Conservation (phyloP, 1,284 basidiomycete species). For the Sanghuangporus sanghuang region DNA sequence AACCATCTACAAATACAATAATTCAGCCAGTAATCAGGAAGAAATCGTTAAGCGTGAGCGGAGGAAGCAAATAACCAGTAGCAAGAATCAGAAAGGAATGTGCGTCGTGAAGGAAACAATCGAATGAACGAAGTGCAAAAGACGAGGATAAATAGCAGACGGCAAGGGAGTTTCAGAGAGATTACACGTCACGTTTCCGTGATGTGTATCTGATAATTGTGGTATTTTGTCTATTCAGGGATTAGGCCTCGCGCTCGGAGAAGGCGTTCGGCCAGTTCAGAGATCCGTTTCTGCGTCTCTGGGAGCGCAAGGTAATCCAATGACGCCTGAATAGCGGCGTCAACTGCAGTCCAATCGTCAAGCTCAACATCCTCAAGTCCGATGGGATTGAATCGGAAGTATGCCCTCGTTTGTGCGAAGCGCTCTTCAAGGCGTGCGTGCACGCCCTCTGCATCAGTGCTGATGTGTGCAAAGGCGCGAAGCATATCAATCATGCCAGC, state of each 20-base stretch:
- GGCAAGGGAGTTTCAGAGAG: neutral
- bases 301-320: constrained; percentile 8
- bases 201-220: neutral
- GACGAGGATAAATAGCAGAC: neutral
- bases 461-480: constrained; percentile 13
- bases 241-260: constrained; percentile 2
- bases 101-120: neutral
- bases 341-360: constrained; percentile 14
- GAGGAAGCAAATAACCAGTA: neutral
- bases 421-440: constrained; percentile 13
- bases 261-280: constrained; percentile 7
- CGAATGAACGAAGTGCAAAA: neutral
- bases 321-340: constrained; percentile 6
- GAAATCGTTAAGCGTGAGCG: neutral
- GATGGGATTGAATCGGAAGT: constrained; percentile 15
- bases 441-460: constrained; percentile 13
- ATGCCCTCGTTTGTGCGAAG: constrained; percentile 9
- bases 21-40: neutral
- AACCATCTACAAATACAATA: neutral
- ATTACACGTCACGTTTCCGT: neutral
- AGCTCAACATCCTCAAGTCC: constrained; percentile 14
- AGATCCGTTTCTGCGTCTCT: constrained; percentile 10
- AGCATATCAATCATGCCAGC: constrained; percentile 13
- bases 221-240: neutral
- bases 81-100: neutral